Percentiles rank a stretch among this genome's conserved stretches.
Conservation (phyloP, 2,329 filamentous ascomycete genomes). For the Cladosporium halotolerans region DNA sequence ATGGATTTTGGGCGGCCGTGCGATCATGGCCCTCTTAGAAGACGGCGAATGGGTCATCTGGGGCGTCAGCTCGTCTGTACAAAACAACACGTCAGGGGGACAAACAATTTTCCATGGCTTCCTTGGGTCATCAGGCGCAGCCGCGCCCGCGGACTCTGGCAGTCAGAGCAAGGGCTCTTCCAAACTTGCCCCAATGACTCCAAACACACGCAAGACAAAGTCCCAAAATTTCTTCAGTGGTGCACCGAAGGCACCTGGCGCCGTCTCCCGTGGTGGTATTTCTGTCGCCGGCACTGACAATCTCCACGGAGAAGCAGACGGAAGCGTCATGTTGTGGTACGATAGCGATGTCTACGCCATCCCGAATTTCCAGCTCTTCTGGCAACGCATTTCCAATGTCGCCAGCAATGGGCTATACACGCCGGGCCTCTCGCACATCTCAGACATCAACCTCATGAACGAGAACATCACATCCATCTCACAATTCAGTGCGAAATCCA, state of each 20-base stretch:
- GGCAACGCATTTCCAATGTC: constrained; percentile 35
- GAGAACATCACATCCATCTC: constrained; percentile 39
- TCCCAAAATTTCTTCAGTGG: constrained; percentile 41
- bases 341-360: constrained; percentile 40
- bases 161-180: constrained; percentile 30
- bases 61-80: constrained; percentile 30
- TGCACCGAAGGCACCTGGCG: constrained; percentile 27
- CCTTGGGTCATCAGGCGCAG: constrained; percentile 20
- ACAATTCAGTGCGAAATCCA: constrained; percentile 34
- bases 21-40: constrained; percentile 41
- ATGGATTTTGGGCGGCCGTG: constrained; percentile 42
- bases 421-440: constrained; percentile 36
- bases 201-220: constrained; percentile 43
- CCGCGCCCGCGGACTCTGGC: constrained; percentile 17
- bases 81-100: constrained; percentile 18
- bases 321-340: constrained; percentile 44
- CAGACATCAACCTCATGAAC: constrained; percentile 36
- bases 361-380: constrained; percentile 40
- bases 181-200: constrained; percentile 45
- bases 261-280: constrained; percentile 36
- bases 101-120: constrained; percentile 27
- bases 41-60: constrained; percentile 51
- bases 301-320: constrained; percentile 33
- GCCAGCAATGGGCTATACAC: constrained; percentile 34
- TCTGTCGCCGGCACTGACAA: constrained; percentile 31